Evolutionary conservation across 192 early-diverging fungal species (phyloP), one percentile per base, ranked within the genome.

Genomic region (Physocladia obscura): DNA sequence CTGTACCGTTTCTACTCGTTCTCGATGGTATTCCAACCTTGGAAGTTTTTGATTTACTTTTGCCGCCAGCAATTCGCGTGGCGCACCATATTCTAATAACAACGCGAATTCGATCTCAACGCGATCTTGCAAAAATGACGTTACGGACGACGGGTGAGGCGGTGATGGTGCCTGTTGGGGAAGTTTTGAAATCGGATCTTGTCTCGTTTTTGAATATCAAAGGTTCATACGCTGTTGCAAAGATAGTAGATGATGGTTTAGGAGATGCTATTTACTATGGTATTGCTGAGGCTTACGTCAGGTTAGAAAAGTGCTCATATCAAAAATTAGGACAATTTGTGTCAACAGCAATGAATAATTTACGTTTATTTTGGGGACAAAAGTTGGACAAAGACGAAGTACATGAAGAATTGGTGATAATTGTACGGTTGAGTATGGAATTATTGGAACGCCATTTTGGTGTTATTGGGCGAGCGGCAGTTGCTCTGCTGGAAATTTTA

Each of bases 41-140:
- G 4, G 19, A 30, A 21, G 48, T 65, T 32, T 32, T 65, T 22
- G 48, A 65, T 22, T 15, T 34, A 13, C 31, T 65, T 3, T 51
- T 65, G 32, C 4, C n/a, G 22, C 27, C 49, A 35, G 62, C 35
- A 5, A 13, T 17, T 19, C 21, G 29, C n/a, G 31, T 49, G 6
- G 8, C 24, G 6, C 49, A 32, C 2, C 62, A 65, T 51, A 29
- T 65, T 21, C 6, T 65, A n/a, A n/a, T 65, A 19, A 65, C 62
- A 15, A 51, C 52, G 48, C 11, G 11, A 51, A 22, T 22, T 15
- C 4, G 62, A 49, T 29, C 26, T 38, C 5, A 26, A 13, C 27
- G 44, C 29, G 49, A 35, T 57, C 21, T 5, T 21, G 31, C 4
- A 35, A 8, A 57, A 57, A 31, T 17, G 50, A 21, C 13, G 27